Base-by-base conservation (phyloP, 495 filamentous ascomycete species). In the Penicillium bialowiezense region DNA sequence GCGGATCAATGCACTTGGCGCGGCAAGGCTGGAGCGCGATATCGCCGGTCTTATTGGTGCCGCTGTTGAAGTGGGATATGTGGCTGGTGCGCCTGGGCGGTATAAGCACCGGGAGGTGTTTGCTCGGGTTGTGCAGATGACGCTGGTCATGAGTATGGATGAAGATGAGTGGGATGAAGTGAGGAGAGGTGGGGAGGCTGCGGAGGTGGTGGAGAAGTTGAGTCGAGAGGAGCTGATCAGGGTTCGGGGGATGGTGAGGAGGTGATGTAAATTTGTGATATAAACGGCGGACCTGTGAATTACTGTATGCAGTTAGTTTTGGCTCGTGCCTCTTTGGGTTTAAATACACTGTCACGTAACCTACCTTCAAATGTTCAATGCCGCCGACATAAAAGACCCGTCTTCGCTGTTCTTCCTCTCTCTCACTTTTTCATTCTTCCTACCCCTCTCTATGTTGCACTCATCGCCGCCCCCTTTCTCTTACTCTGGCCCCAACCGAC, bases 141-240 rank as follows among this genome's bases (percentile, higher is more conserved):
- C 85, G 39, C 78, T 96, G 69, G 80, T 96, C 4, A 88, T 95
- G 60, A 91, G 91, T 51, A 95, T 97, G 91, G 93, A 98, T 64
- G 91, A 95, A 14, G 93, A 98, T 48, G 95, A 98, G 68, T 96
- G 91, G 89, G 89, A 91, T 41, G 92, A 92, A 65, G 63, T 88
- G 15, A 23, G 73, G 18, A 44, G 48, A n/a, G 65, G 68, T 34
- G 71, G 64, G 2, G 69, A 73, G 44, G 73, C 70, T 13, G 67
- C 61, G 5, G 69, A 69, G 31, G 71, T 73, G 7, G 70, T 71
- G 26, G 70, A 70, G 33, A 78, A 72, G 52, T 57, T 89, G 44
- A 76, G 77, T 60, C 60, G 50, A n/a, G 84, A 85, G 31, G 86
- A 88, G 71, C 74, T 81, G 59, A 65, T 67, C 35, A 70, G 84